These are phyloP conservation scores for Artomyces pyxidatus DNA, from an alignment of 768 basidiomycete species.

Conservation along the genomic window DNA sequence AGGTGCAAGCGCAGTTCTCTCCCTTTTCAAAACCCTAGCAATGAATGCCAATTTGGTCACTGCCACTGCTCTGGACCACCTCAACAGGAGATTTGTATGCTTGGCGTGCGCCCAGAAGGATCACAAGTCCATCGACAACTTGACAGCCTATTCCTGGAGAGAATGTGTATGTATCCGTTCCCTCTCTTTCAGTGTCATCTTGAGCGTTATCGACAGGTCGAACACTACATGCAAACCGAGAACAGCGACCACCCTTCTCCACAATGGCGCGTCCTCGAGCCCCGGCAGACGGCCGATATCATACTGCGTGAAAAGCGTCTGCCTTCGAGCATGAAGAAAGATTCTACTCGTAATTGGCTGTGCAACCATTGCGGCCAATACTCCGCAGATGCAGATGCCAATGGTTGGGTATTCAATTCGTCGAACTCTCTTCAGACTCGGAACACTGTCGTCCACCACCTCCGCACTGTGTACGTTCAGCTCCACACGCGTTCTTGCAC, in stretches of 20 bases:
- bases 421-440: not conserved
- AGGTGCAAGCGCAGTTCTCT: slow-evolving; percentile 3
- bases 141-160: not conserved
- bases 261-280: not conserved
- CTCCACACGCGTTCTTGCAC: not conserved
- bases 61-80: not conserved
- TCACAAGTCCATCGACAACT: not conserved
- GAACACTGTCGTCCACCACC: not conserved
- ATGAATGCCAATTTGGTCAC: slow-evolving; percentile 1
- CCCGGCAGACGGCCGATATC: not conserved
- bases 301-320: not conserved
- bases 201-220: not conserved
- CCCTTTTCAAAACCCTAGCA: not conserved
- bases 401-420: not conserved
- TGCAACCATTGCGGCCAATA: not conserved
- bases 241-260: not conserved
- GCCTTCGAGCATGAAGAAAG: not conserved
- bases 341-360: not conserved
- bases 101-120: slow-evolving; percentile 1
- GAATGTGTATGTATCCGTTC: slow-evolving; percentile 4
- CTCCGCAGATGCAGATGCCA: not conserved
- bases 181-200: not conserved
- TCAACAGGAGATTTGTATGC: slow-evolving; percentile 3
- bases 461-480: not conserved
- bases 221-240: not conserved